These are phyloP conservation scores for Dactylellina sp. DNA, from an alignment of 2,329 filamentous ascomycete species.

Conservation along the genomic window DNA sequence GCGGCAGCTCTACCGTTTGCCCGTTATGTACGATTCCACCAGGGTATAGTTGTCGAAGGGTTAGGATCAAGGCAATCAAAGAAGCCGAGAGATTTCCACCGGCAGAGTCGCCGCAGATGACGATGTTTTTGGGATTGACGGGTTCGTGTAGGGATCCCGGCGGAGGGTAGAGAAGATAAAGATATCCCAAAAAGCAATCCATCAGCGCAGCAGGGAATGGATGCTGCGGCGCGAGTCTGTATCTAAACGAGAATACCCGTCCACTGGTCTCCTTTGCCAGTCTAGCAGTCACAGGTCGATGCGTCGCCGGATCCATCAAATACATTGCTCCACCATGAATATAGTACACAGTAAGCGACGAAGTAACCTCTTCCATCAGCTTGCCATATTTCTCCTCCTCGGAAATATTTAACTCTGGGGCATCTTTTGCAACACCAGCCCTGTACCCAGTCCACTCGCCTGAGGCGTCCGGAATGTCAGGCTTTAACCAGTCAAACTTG, in stretches of 20 bases:
- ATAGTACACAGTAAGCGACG: conserved; percentile 62
- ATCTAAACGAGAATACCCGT: conserved; percentile 77
- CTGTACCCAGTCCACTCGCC: conserved; percentile 83
- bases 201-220: conserved; percentile 80
- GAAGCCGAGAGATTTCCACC: conserved; percentile 78
- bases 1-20: conserved; percentile 69
- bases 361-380: conserved; percentile 76
- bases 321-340: conserved; percentile 59
- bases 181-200: conserved; percentile 78
- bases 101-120: conserved; percentile 80
- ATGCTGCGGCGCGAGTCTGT: conserved; percentile 78
- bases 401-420: conserved; percentile 63
- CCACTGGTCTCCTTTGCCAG: conserved; percentile 75
- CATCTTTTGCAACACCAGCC: conserved; percentile 62
- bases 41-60: conserved; percentile 67
- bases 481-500: conserved; percentile 63
- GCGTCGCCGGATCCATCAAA: conserved; percentile 76
- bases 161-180: conserved; percentile 78
- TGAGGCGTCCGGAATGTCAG: conserved; percentile 71
- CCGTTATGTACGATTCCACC: conserved; percentile 73
- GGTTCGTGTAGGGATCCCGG: conserved; percentile 75
- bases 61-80: conserved; percentile 76
- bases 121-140: conserved; percentile 74
- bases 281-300: conserved; percentile 71
- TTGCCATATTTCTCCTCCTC: conserved; percentile 75